Percentiles rank a stretch among this genome's conserved stretches.
These are phyloP conservation scores for Petunia secreta DNA, from an alignment of 257 asterid genomes.

Conservation along the genomic window DNA sequence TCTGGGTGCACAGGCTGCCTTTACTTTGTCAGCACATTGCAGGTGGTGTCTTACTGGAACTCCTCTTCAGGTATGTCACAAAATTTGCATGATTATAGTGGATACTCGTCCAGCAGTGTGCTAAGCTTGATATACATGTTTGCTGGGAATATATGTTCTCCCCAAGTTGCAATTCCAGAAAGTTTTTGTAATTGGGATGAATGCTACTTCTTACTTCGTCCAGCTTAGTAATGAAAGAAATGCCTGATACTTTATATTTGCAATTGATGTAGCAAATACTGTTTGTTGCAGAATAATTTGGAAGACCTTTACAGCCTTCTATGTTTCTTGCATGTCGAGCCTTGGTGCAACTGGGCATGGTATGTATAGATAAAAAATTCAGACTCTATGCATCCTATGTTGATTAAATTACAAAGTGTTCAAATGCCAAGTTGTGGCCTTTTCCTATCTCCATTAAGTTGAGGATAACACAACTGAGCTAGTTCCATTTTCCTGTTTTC, in stretches of 20 bases:
- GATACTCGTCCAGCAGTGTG: not conserved
- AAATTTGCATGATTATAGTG: not conserved
- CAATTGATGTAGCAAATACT: not conserved
- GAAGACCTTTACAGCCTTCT: conserved; percentile 82
- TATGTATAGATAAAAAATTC: conserved; percentile 32
- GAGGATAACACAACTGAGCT: not conserved
- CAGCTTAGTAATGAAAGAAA: not conserved
- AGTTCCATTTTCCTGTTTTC: conserved; percentile 17
- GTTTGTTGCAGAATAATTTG: conserved; percentile 69
- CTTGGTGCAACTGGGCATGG: conserved; percentile 99
- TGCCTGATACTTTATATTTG: too few species aligned
- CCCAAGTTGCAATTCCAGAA: too few species aligned
- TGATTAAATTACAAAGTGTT: not conserved
- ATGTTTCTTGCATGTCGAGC: conserved; percentile 90
- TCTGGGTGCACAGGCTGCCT: conserved; percentile 77
- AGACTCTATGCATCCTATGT: not conserved
- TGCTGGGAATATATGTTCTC: not conserved
- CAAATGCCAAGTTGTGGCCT: not conserved
- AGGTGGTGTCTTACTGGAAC: conserved; percentile 95
- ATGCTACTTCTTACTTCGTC: not conserved
- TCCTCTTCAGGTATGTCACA: conserved; percentile 72
- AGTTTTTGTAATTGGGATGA: not conserved
- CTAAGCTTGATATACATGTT: not conserved
- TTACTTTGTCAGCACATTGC: conserved; percentile 66
- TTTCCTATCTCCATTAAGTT: not conserved